Evolutionary conservation across 23 red algal species (phyloP), one percentile per base, ranked within the genome.

Genomic region (Gracilaria vermiculophylla): DNA sequence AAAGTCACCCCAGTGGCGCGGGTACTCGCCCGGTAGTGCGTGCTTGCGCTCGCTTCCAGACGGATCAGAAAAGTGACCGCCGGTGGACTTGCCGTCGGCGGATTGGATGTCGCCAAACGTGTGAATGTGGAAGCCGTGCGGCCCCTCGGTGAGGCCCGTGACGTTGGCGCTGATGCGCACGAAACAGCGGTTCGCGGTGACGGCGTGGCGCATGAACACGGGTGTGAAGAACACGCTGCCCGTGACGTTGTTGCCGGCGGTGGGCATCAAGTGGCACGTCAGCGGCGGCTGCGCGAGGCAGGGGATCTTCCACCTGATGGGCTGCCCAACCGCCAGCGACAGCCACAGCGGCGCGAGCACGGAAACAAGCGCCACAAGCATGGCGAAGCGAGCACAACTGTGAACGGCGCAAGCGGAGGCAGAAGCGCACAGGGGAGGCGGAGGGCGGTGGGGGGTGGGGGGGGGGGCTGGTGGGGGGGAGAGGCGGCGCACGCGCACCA

Each of bases 91-190:
- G 31, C 76, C 88, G 52, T 92, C 88, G 5, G 43, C 21, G 2
- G 42, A 37, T 0, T 53, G 51, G 31, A 92, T 61, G 52, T 92
- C 88, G 5, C 88, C 88, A 44, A 60, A 92, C 9, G 77, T 69
- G 25, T 92, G 88, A 40, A 92, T 81, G 62, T 92, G 88, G 43
- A 80, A 83, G 0, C 76, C 88, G 39, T 89, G 85, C 0, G 34
- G 3, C 9, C 81, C 81, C 5, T 39, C 29, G 12, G 62, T 29
- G 62, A 70, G 49, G 25, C 64, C 42, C 25, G 10, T 57, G 31
- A 86, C n/a, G 2, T 21, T 33, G 64, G 65, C 60, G 62, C 35
- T 53, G 62, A 86, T 70, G 34, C 65, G 60, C 47, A 86, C 81
- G 60, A 70, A 53, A 55, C 81, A 86, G 3, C 76, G 49, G 62